Conservation (phyloP, 495 filamentous ascomycete species). For the Penicilliopsis zonata region DNA sequence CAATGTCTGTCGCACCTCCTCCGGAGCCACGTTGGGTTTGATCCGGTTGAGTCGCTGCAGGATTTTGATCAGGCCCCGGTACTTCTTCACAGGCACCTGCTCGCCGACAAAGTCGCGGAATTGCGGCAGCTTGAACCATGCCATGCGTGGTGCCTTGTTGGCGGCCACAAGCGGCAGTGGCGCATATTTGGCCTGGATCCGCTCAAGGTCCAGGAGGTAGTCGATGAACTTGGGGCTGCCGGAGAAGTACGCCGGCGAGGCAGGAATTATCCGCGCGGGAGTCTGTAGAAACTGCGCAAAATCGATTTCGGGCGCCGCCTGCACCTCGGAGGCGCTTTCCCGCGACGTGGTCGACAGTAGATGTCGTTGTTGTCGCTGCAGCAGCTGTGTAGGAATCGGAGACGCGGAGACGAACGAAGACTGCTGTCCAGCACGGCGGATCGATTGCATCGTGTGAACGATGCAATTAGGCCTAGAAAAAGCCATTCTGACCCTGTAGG, state of each 20-base stretch:
- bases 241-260: constrained; percentile 89
- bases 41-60: constrained; percentile 77
- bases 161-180: constrained; percentile 54
- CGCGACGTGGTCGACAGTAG: constrained; percentile 12
- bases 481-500: constrained; percentile 27
- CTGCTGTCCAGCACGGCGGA: constrained; percentile 15
- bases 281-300: constrained; percentile 15
- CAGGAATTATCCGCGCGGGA: constrained; percentile 62
- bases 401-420: constrained; percentile 7
- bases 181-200: constrained; percentile 55
- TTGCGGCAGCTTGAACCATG: constrained; percentile 72
- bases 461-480: constrained; percentile 25
- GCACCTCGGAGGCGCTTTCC: constrained; percentile 8
- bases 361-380: constrained; percentile 7
- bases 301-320: constrained; percentile 35
- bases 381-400: constrained; percentile 3
- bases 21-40: constrained; percentile 64
- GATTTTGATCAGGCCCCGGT: constrained; percentile 58
- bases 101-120: constrained; percentile 68
- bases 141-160: constrained; percentile 57
- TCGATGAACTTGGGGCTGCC: constrained; percentile 77
- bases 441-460: constrained; percentile 24
- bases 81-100: constrained; percentile 65
- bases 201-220: constrained; percentile 58
- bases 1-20: constrained; percentile 51